Percentiles rank a stretch among this genome's conserved stretches.
Conservation (phyloP, 768 basidiomycete species). For the Sarcodon sp. region DNA sequence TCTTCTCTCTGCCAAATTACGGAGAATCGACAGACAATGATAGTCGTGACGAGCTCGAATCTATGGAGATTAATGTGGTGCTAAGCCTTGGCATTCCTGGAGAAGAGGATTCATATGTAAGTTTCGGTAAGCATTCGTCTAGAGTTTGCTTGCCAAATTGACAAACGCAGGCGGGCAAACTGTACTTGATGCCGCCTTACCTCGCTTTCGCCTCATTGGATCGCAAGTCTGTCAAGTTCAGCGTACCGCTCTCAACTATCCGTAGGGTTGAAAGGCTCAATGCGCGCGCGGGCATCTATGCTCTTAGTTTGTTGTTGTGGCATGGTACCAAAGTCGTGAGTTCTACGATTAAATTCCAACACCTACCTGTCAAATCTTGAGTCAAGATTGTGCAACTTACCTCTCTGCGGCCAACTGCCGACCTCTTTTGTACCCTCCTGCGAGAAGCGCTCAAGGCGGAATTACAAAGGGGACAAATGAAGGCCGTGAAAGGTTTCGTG, state of each 20-base stretch:
- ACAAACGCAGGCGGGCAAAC: conserved; percentile 70
- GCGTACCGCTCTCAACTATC: conserved; percentile 84
- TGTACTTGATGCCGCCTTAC: conserved; percentile 82
- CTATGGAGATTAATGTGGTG: conserved; percentile 84
- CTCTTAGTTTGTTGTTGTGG: conserved; percentile 90
- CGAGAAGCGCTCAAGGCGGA: conserved; percentile 85
- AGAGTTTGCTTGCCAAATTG: not conserved
- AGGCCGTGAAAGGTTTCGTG: conserved; percentile 78
- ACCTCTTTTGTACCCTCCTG: conserved; percentile 81
- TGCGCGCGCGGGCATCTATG: conserved; percentile 88
- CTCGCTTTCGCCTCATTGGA: conserved; percentile 86
- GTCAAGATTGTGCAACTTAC: conserved; percentile 82
- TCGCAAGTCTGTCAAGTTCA: conserved; percentile 84
- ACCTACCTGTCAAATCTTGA: not conserved
- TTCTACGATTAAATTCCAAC: conserved; percentile 2
- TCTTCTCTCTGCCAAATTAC: conserved; percentile 64
- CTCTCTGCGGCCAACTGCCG: conserved; percentile 84
- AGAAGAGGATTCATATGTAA: conserved; percentile 88
- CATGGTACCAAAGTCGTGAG: conserved; percentile 87
- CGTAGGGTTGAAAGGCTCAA: conserved; percentile 90
- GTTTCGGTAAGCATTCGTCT: conserved; percentile 19
- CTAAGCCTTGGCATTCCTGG: conserved; percentile 66
- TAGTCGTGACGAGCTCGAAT: conserved; percentile 29
- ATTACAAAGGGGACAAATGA: conserved; percentile 88
- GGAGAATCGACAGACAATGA: conserved; percentile 6